Evolutionary conservation across 495 filamentous ascomycete species (phyloP).

Genomic region (Sordaria brevicollis): DNA sequence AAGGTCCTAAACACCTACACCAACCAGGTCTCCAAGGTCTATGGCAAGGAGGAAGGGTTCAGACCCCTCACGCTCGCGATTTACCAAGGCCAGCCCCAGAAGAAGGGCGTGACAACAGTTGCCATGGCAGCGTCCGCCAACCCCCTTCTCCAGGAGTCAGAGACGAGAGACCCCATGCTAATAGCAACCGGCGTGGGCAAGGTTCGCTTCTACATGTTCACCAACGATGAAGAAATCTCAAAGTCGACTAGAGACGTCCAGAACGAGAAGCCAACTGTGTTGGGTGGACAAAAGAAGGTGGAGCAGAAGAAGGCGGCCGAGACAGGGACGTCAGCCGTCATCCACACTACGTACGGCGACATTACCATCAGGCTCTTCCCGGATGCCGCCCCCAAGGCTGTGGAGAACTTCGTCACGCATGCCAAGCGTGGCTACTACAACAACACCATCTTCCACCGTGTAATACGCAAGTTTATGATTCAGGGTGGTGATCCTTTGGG

Average conservation of each 20-base stretch:
- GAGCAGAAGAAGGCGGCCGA: slow-evolving; percentile 51
- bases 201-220: slow-evolving; percentile 96
- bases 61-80: slow-evolving; percentile 70
- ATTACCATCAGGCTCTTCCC: slow-evolving; percentile 93
- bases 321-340: slow-evolving; percentile 64
- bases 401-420: slow-evolving; percentile 98
- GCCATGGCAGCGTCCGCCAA: slow-evolving; percentile 95
- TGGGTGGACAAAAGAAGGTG: slow-evolving; percentile 29
- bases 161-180: slow-evolving; percentile 84
- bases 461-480: slow-evolving; percentile 99
- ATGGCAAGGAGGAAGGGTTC: slow-evolving; percentile 80
- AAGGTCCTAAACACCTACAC: slow-evolving; percentile 94
- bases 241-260: slow-evolving; percentile 85
- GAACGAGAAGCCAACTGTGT: slow-evolving; percentile 76
- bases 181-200: slow-evolving; percentile 77
- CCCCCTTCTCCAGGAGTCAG: slow-evolving; percentile 85
- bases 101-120: slow-evolving; percentile 86
- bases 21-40: slow-evolving; percentile 79
- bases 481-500: slow-evolving; percentile 86
- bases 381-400: slow-evolving; percentile 81
- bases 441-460: slow-evolving; percentile 91
- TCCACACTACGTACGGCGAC: slow-evolving; percentile 92
- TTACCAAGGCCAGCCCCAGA: slow-evolving; percentile 93
- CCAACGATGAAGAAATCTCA: slow-evolving; percentile 72
- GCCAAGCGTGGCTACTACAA: slow-evolving; percentile 88